phyloP scores from a whole-genome alignment of 306 rosid genomes.

The Purshia tridentata region DNA sequence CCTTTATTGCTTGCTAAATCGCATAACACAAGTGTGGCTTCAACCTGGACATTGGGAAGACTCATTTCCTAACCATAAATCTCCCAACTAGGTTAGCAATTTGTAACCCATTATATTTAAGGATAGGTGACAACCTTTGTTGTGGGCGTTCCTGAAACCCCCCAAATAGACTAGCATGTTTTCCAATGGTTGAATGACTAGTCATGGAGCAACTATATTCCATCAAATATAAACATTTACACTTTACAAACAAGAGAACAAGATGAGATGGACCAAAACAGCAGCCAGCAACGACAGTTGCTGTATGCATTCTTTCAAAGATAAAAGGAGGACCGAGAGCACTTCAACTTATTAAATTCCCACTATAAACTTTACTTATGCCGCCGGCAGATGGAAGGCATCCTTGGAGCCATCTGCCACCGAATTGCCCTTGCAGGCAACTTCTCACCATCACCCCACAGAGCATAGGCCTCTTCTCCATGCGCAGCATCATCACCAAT shows the following conservation, averaged over 20 bases:
- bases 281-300: conserved; percentile 11
- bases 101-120: no score
- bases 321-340: neutral
- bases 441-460: conserved; percentile 82
- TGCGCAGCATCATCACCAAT: conserved; percentile 72
- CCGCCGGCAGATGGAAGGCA: conserved; percentile 35
- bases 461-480: conserved; percentile 71
- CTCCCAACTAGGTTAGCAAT: no score
- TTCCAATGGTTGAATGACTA: no score
- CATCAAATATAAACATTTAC: neutral
- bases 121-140: no score
- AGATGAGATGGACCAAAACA: neutral
- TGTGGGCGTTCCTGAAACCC: no score
- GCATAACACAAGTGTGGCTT: no score
- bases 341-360: neutral
- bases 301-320: neutral
- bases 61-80: no score
- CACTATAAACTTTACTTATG: neutral
- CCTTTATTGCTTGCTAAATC: no score
- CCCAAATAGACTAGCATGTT: no score
- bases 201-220: neutral
- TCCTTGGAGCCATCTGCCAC: conserved; percentile 27
- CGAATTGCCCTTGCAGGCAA: conserved; percentile 26
- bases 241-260: neutral
- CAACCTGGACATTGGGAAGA: no score